Evolutionary conservation across 2,329 filamentous ascomycete genomes (phyloP).

Genomic region (Didymella sp.): DNA sequence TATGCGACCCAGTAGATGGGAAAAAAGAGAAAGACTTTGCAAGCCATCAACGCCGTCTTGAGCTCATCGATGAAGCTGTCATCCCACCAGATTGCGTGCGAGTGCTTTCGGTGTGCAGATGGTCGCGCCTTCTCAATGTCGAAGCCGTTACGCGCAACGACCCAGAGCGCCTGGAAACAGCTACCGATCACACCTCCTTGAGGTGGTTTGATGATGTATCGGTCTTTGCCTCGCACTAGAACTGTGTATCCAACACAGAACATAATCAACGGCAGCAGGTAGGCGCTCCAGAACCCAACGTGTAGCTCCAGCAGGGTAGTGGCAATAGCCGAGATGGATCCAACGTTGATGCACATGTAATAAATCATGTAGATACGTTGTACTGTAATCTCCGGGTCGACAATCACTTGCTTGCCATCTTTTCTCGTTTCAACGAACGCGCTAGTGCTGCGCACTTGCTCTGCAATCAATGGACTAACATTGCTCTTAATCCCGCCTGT

Average conservation of each 20-base stretch:
- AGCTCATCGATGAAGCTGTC: slow-evolving; percentile 76
- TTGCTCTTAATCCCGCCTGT: slow-evolving; percentile 85
- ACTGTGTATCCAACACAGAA: slow-evolving; percentile 69
- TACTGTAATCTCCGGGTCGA: slow-evolving; percentile 56
- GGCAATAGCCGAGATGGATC: slow-evolving; percentile 71
- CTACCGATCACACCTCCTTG: slow-evolving; percentile 48
- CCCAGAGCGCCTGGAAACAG: slow-evolving; percentile 65
- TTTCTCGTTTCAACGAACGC: slow-evolving; percentile 51
- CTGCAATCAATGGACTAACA: slow-evolving; percentile 62
- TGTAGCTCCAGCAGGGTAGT: slow-evolving; percentile 74
- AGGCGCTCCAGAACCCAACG: slow-evolving; percentile 74
- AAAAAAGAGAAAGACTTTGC: slow-evolving; percentile 69
- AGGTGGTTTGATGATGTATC: slow-evolving; percentile 48
- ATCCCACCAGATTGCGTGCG: slow-evolving; percentile 62
- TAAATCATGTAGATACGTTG: slow-evolving; percentile 66
- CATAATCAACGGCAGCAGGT: slow-evolving; percentile 67
- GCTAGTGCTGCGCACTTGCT: slow-evolving; percentile 54
- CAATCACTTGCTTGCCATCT: slow-evolving; percentile 52
- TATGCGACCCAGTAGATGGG: slow-evolving; percentile 57
- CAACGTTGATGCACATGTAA: slow-evolving; percentile 74
- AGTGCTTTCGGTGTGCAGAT: slow-evolving; percentile 55
- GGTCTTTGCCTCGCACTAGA: slow-evolving; percentile 45
- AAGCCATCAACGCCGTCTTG: slow-evolving; percentile 69
- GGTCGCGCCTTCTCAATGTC: slow-evolving; percentile 69
- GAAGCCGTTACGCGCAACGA: slow-evolving; percentile 60